phyloP scores from a whole-genome alignment of 345 rosid genomes.

The Isatis tinctoria region DNA sequence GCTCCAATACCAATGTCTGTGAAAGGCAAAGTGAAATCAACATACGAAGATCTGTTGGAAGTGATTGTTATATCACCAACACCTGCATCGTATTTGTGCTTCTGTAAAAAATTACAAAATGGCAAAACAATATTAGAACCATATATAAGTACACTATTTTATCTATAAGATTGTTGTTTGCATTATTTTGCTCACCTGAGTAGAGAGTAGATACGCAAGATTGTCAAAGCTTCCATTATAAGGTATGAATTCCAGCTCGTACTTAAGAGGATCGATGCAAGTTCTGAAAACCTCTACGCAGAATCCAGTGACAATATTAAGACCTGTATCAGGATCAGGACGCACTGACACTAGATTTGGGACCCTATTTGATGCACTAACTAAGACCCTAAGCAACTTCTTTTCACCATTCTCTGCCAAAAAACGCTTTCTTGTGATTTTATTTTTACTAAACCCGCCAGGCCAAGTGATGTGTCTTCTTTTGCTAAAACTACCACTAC shows the following conservation, averaged over 20 bases:
- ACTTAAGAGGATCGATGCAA: slow-evolving; percentile 16
- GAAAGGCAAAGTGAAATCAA: slow-evolving; percentile 22
- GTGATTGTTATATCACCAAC: slow-evolving; percentile 26
- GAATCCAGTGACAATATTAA: slow-evolving; percentile 20
- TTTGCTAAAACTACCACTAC: neutral
- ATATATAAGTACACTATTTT: neutral
- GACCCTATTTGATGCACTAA: slow-evolving; percentile 18
- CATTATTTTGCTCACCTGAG: slow-evolving; percentile 21
- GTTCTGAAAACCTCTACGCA: slow-evolving; percentile 37
- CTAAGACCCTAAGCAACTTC: slow-evolving; percentile 24
- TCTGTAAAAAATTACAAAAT: neutral
- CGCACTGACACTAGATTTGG: slow-evolving; percentile 7
- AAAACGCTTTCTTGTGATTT: slow-evolving; percentile 10
- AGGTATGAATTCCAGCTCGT: slow-evolving; percentile 30
- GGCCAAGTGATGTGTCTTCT: slow-evolving; percentile 15
- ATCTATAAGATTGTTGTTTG: neutral
- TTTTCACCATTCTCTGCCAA: slow-evolving; percentile 1
- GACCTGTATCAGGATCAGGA: slow-evolving; percentile 19
- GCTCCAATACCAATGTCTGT: slow-evolving; percentile 25
- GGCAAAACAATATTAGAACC: neutral
- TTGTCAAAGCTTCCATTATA: slow-evolving; percentile 26
- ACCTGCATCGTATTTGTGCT: slow-evolving; percentile 19
- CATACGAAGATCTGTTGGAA: slow-evolving; percentile 19
- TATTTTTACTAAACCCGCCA: slow-evolving; percentile 8
- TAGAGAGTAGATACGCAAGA: slow-evolving; percentile 26